Base-by-base conservation (phyloP, 495 filamentous ascomycete genomes). In the Geopyxis carbonaria region DNA sequence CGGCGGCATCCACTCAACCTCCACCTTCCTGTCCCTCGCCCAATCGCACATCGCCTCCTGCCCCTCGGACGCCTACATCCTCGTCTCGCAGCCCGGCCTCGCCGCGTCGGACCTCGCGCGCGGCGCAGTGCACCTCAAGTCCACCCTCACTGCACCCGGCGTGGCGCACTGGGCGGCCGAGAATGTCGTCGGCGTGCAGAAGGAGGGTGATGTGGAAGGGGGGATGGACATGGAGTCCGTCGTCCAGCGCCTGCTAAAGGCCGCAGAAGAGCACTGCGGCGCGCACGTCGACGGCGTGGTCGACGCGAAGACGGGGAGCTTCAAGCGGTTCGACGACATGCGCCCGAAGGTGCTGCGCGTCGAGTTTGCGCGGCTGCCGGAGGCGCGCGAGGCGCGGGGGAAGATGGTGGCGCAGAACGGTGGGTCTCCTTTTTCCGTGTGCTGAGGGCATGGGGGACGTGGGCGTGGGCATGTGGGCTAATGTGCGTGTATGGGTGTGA, bases 31-130 rank as follows among this genome's bases (percentile, higher is more conserved):
- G 18, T 35, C 47, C 11, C 44, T 54, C 4, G 55, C 62, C 6
- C 59, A 64, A 45, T 38, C 59, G 20, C 46, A 69, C 20, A 69
- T 94, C 21, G 62, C 61, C 8, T 51, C 52, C n/a, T 93, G 84
- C 57, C 70, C 73, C 1, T 82, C 80, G 2, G 68, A 77, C 22
- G 70, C 69, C 30, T 94, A 93, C 64, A 61, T 93, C 54, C 59
- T 95, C 45, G 71, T 87, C 38, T 72, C 70, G 14, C 83, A 91
- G 47, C 80, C 83, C 3, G 76, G 80, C 38, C 63, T 85, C 27
- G 71, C 80, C 51, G 72, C 73, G 35, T 64, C 62, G 42, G 77
- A 84, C 55, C 75, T 80, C 11, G 53, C 68, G 5, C 79, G 78
- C 7, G 47, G 68, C 40, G 29, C 81, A 9, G 64, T 76, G 34